A percentile compares a stretch with the other conserved stretches of the same genome.
phyloP scores from a whole-genome alignment of 805 yeast genomes.

The Candida chilensis region DNA sequence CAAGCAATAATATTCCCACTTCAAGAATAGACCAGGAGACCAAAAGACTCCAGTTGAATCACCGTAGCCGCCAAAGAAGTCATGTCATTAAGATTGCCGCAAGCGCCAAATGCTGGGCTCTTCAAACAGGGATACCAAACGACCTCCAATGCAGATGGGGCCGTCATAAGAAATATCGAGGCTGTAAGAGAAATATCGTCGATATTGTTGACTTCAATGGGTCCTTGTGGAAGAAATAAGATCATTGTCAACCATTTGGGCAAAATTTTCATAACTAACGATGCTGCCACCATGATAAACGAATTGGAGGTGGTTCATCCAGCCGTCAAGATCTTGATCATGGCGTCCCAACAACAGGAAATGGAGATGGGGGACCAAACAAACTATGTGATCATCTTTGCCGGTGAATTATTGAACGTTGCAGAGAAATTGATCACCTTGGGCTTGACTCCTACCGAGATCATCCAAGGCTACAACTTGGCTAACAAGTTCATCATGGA shows the following conservation, averaged over 20 bases:
- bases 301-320: conserved; percentile 96
- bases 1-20: too few species aligned
- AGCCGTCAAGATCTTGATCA: conserved; percentile 88
- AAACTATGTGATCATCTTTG: conserved; percentile 81
- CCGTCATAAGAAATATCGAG: conserved; percentile 82
- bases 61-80: too few species aligned
- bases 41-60: too few species aligned
- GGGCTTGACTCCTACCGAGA: conserved; percentile 88
- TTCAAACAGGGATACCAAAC: conserved; percentile 94
- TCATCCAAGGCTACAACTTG: conserved; percentile 83
- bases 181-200: conserved; percentile 91
- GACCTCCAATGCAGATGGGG: conserved; percentile 87
- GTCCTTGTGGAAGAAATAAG: conserved; percentile 96
- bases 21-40: too few species aligned
- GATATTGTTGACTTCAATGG: conserved; percentile 90
- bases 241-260: conserved; percentile 85
- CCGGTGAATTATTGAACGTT: conserved; percentile 83
- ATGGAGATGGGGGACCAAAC: conserved; percentile 96
- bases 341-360: conserved; percentile 97
- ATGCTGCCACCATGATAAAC: conserved; percentile 94
- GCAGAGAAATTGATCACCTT: conserved; percentile 78
- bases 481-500: conserved; percentile 72
- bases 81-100: conserved; percentile 88
- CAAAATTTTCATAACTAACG: conserved; percentile 84
- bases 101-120: conserved; percentile 86